Evolutionary conservation across 192 early-diverging fungal species (phyloP).

Genomic region (Anaeromyces robustus): DNA sequence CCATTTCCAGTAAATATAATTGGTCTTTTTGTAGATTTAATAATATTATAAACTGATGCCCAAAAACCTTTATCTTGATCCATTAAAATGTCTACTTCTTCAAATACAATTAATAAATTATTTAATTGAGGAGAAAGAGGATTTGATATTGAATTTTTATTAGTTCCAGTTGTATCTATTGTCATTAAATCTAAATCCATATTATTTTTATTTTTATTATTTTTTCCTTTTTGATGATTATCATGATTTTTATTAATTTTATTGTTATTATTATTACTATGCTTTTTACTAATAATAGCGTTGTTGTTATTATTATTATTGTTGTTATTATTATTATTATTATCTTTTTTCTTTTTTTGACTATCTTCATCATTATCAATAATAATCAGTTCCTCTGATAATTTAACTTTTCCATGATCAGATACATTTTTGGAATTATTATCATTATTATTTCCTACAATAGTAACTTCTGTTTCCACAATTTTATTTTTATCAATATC

Average conservation of each 20-base stretch:
- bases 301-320: too few species aligned
- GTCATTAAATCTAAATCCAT: neutral
- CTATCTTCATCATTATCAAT: too few species aligned
- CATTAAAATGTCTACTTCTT: neutral
- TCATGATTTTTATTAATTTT: too few species aligned
- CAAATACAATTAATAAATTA: neutral
- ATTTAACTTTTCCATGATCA: too few species aligned
- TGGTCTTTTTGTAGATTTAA: neutral
- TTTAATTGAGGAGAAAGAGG: neutral
- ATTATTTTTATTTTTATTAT: neutral
- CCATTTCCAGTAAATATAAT: neutral
- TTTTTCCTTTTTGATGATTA: too few species aligned
- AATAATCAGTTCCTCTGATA: too few species aligned
- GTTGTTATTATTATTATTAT: too few species aligned
- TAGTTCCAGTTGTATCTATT: neutral
- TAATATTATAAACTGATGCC: neutral
- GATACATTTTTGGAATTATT: too few species aligned
- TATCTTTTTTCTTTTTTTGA: too few species aligned
- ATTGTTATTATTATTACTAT: too few species aligned
- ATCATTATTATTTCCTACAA: too few species aligned
- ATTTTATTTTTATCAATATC: neutral
- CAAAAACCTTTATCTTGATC: neutral
- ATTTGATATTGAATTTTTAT: neutral
- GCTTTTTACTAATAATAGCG: too few species aligned
- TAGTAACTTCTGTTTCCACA: neutral